Evolutionary conservation across 495 filamentous ascomycete genomes (phyloP), one percentile per base, ranked within the genome.

Genomic region (Lasiosphaeriaceae sp.): DNA sequence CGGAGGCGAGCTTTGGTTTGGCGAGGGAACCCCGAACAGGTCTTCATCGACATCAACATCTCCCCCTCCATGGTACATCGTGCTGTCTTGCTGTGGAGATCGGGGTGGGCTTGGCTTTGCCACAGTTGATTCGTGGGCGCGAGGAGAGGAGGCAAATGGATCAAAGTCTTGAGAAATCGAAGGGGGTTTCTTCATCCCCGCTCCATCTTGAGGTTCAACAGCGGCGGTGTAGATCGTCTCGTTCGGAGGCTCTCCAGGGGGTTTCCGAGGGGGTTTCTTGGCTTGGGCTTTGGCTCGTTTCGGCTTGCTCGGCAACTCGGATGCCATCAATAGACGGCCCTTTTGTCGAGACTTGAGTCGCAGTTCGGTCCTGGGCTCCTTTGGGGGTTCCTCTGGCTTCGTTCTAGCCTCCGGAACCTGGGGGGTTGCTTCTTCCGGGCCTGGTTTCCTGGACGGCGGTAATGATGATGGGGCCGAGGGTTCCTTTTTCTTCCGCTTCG

Each of bases 291-390:
- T 57, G 17, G 41, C 19, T 46, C 49, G 52, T 50, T 56, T 54
- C 0, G 50, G 8, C 24, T 53, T 54, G 19, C 23, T 50, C 3
- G 54, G 41, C 51, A 62, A 64, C 49, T 76, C 74, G 6, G 66
- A 59, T 4, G 72, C 29, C 54, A 75, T 64, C 43, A 77, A 35
- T 2, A 78, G 52, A 26, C 76, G 74, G 47, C 76, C 65, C 49
- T 73, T 77, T 31, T 72, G 73, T 52, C 72, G 58, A 12, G 71
- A 67, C 41, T 68, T 74, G 24, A 78, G 69, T 17, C 66, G 71
- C 34, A 78, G 55, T 47, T 75, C 71, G 37, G 69, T 72, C 51
- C 67, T 67, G n/a, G 65, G 69, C 50, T 70, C 63, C 20, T 60
- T 48, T 44, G 59, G 24, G n/a, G 20, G 22, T 50, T 31, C 20